Evolutionary conservation across 2,329 filamentous ascomycete species (phyloP).

Genomic region (Saccharata proteae): DNA sequence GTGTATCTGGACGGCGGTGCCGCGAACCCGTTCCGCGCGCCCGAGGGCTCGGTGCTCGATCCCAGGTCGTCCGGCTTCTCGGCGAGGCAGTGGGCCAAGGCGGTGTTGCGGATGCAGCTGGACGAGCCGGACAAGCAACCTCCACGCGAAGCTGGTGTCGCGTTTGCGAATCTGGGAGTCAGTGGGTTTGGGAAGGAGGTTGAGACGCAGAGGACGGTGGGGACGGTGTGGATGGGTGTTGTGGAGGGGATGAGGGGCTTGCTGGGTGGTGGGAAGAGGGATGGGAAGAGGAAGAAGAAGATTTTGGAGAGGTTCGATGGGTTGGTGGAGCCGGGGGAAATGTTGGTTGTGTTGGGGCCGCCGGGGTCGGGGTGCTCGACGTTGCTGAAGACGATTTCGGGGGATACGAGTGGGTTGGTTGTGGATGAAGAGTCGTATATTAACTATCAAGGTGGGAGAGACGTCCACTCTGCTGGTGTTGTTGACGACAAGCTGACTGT

Average conservation of each 20-base stretch:
- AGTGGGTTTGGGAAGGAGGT: neutral
- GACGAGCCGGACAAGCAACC: slow-evolving; percentile 1
- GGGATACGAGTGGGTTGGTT: slow-evolving; percentile 69
- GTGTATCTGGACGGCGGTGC: neutral
- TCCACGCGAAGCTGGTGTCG: slow-evolving; percentile 3
- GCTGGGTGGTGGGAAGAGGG: neutral
- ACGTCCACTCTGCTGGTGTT: neutral
- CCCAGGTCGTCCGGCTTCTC: slow-evolving; percentile 1
- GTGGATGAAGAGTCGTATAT: slow-evolving; percentile 60
- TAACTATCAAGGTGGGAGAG: slow-evolving; percentile 68
- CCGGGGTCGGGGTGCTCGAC: slow-evolving; percentile 65
- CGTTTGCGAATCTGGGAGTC: slow-evolving; percentile 5
- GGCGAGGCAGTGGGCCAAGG: slow-evolving; percentile 3
- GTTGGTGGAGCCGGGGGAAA: slow-evolving; percentile 57
- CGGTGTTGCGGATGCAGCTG: slow-evolving; percentile 1
- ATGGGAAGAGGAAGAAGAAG: neutral
- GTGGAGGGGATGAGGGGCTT: neutral
- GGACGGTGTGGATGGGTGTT: neutral
- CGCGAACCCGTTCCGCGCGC: slow-evolving; percentile 5
- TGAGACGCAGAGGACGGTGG: slow-evolving; percentile 2
- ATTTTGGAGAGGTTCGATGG: slow-evolving; percentile 52
- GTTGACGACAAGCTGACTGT: neutral
- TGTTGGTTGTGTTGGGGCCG: slow-evolving; percentile 63
- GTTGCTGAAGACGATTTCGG: slow-evolving; percentile 71
- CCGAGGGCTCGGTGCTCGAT: slow-evolving; percentile 1